Conservation (phyloP, 2,329 filamentous ascomycete genomes). For the Venturia oleaginea region DNA sequence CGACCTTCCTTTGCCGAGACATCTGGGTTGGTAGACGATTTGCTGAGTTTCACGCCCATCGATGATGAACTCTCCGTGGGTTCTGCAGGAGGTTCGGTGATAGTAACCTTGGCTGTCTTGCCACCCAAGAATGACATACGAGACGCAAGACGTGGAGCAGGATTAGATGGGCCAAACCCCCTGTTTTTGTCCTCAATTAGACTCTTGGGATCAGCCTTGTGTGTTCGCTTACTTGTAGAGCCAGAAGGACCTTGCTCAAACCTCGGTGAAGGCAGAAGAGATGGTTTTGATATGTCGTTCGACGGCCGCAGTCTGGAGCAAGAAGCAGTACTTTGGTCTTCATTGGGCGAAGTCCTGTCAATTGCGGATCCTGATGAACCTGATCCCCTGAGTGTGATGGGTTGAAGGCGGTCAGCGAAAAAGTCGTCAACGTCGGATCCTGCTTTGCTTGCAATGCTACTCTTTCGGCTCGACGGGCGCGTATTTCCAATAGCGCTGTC, state of each 20-base stretch:
- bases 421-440: slow-evolving; percentile 38
- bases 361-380: slow-evolving; percentile 26
- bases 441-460: slow-evolving; percentile 30
- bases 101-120: not conserved
- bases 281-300: not conserved
- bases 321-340: not conserved
- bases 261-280: slow-evolving; percentile 14
- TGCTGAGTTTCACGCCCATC: not conserved
- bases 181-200: not conserved
- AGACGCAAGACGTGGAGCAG: slow-evolving; percentile 7
- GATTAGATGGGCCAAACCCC: not conserved
- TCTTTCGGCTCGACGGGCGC: slow-evolving; percentile 31
- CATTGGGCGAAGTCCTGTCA: slow-evolving; percentile 7
- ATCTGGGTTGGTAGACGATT: not conserved
- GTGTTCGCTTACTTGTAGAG: not conserved
- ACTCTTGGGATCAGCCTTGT: not conserved
- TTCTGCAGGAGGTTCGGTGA: not conserved
- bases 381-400: slow-evolving; percentile 36
- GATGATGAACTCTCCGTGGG: not conserved
- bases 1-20: not conserved
- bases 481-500: slow-evolving; percentile 31
- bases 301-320: not conserved
- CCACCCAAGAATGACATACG: slow-evolving; percentile 11
- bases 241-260: slow-evolving; percentile 8
- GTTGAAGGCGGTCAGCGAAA: slow-evolving; percentile 34